Evolutionary conservation across 1,139 yeast species (phyloP), one percentile per base, ranked within the genome.

Genomic region (Blastobotrys proliferans): DNA sequence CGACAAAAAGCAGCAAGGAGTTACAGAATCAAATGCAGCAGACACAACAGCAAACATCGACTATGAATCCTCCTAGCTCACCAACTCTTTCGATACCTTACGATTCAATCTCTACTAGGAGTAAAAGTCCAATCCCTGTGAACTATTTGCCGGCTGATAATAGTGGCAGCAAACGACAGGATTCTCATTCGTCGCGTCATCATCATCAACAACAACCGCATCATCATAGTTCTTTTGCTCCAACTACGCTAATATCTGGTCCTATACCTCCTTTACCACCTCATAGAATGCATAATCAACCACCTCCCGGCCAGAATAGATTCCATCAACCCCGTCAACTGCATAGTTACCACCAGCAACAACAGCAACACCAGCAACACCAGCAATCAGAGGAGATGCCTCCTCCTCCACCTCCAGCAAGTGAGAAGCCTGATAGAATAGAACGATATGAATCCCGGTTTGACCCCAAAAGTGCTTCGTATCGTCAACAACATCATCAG

Each of bases 231-330:
- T 43, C 18, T 18, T 50, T 49, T 39, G 51, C 49, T 19, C 58
- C 57, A 1, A 41, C 51, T 10, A 44, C 56, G n/a, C 41, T 50
- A 19, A 57, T 57, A 22, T 50, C 56, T 16, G 56, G 54, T 6
- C 61, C 61, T 4, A 57, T 57, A 21, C 61, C 61, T 1, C 58
- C 61, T 5, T 40, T 57, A 35, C 61, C 61, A 4, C 48, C 49
- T 13, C 43, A 54, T 31, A 38, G 46, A 14, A 41, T 41, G 44
- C 41, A 31, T 24, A 35, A 37, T 17, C 35, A 27, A 19, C 35
- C 40, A 32, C 40, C 38, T 27, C 37, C 14, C n/a, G n/a, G 19
- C n/a, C 36, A 13, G 17, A 18, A 24, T 16, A 22, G 19, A 11
- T 21, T 26, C 28, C 37, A 29, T 19, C 26, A 35, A 17, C 28